Conservation (phyloP, 371 early-diverging fungal species). For the Phascolomyces articulosus region DNA sequence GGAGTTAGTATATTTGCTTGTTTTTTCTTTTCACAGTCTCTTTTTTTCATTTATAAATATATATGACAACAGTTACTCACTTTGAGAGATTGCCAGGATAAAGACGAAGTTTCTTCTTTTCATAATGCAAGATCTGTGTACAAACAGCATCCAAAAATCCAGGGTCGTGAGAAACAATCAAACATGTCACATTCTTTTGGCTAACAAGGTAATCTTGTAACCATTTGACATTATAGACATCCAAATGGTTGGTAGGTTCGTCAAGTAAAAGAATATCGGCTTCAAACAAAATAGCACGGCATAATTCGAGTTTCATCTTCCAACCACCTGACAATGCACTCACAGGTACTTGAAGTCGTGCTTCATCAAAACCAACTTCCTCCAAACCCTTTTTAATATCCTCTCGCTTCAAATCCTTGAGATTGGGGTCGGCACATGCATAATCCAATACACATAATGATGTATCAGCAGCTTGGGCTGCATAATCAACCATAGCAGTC, state of each 20-base stretch:
- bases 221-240: slow-evolving; percentile 95
- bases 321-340: slow-evolving; percentile 85
- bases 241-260: slow-evolving; percentile 96
- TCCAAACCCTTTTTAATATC: slow-evolving; percentile 63
- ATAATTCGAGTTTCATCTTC: slow-evolving; percentile 88
- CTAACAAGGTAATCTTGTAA: slow-evolving; percentile 94
- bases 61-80: too few relatives aligned
- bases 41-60: too few relatives aligned
- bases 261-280: slow-evolving; percentile 96
- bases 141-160: slow-evolving; percentile 89
- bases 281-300: slow-evolving; percentile 80
- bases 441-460: slow-evolving; percentile 67
- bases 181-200: slow-evolving; percentile 92
- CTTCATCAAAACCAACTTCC: slow-evolving; percentile 69
- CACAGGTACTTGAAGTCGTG: slow-evolving; percentile 60
- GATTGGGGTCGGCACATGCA: slow-evolving; percentile 54
- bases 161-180: slow-evolving; percentile 99
- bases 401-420: slow-evolving; percentile 44
- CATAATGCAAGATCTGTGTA: slow-evolving; percentile 83
- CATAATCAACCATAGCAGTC: slow-evolving; percentile 76
- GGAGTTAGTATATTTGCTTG: too few relatives aligned
- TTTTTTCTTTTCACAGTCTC: too few relatives aligned
- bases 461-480: slow-evolving; percentile 73
- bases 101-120: slow-evolving; percentile 68
- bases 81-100: slow-evolving; percentile 72